Base-by-base conservation (phyloP, 1,139 yeast genomes). In the Zygosaccharomyces pseudobailii region DNA sequence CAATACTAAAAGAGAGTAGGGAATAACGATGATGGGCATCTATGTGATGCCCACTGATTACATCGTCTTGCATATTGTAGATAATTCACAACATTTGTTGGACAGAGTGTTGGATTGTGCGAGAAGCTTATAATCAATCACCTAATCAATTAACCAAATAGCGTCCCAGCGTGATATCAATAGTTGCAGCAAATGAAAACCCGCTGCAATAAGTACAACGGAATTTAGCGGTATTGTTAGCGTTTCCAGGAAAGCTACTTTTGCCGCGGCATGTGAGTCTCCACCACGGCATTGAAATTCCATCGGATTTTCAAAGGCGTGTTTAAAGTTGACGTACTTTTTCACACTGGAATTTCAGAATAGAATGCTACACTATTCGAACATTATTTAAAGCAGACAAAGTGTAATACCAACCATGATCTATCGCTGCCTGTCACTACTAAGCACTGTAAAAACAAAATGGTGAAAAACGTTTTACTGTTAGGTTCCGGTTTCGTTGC, bases 401-500 rank as follows among this genome's bases (percentile, higher is more conserved):
- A 6, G 10, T 8, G 24, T 7, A 17, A n/a, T 10, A n/a, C 10
- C 6, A 7, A 9, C 5, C 6, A 8, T 9, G 13, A 28, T 5
- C 27, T 10, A 24, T 21, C 6, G 7, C 23, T 22, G 31, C 32
- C 9, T 60, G 45, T 61, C 65, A 50, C 55, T 70, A 6, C 2
- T 2, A 22, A 67, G 66, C 46, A 57, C 65, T 31, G 53, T 64
- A 31, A 47, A 25, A 23, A 31, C 20, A 46, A 21, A 42, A 65
- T 64, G 68, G 59, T 57, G 28, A 61, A 64, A 50, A 70, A 71
- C 70, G 95, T 90, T 57, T 82, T 92, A 62, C 78, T 92, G 63
- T 80, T 92, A 66, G 98, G 97, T 58, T 89, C 97, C 41, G 98
- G 98, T 58, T 92, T 92, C 64, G 98, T 92, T 59, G 97, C 98